phyloP scores from a whole-genome alignment of 768 basidiomycete genomes.

The Suillus clintonianus region DNA sequence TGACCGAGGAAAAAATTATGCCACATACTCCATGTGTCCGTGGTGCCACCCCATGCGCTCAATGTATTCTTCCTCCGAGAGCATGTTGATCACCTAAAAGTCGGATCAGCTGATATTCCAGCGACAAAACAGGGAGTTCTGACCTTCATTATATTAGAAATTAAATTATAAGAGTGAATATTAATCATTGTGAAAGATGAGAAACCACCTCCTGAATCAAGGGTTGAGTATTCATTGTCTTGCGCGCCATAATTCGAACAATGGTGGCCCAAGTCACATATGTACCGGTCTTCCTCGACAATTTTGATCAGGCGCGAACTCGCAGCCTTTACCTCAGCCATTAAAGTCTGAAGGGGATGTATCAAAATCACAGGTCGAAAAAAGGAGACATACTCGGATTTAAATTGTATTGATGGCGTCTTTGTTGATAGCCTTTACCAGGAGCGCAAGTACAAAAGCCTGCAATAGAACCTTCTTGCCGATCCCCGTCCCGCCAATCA shows the following conservation, averaged over 20 bases:
- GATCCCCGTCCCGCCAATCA: too few species aligned
- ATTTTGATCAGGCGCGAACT: too few species aligned
- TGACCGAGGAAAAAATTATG: conserved; percentile 19
- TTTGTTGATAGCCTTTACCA: too few species aligned
- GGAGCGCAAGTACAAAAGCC: conserved; percentile 91
- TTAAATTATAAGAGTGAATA: too few species aligned
- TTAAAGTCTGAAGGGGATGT: too few species aligned
- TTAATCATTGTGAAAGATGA: conserved; percentile 80
- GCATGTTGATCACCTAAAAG: conserved; percentile 77
- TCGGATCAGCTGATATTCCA: conserved; percentile 7
- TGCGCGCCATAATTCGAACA: conserved; percentile 92
- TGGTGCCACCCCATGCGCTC: conserved; percentile 89
- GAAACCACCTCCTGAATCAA: conserved; percentile 89
- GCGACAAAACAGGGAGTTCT: conserved; percentile 3
- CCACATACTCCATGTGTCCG: conserved; percentile 60
- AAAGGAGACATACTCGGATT: too few species aligned
- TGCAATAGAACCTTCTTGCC: conserved; percentile 21
- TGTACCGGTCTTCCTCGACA: conserved; percentile 34
- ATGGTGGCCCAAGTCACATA: conserved; percentile 94
- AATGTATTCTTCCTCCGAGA: conserved; percentile 97
- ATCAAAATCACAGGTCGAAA: too few species aligned
- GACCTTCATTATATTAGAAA: too few species aligned
- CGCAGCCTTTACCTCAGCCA: too few species aligned
- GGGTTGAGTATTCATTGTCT: conserved; percentile 91
- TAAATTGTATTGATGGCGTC: too few species aligned